Evolutionary conservation across 2,329 filamentous ascomycete species (phyloP).

Genomic region (Aspergillus ochraceoroseus): DNA sequence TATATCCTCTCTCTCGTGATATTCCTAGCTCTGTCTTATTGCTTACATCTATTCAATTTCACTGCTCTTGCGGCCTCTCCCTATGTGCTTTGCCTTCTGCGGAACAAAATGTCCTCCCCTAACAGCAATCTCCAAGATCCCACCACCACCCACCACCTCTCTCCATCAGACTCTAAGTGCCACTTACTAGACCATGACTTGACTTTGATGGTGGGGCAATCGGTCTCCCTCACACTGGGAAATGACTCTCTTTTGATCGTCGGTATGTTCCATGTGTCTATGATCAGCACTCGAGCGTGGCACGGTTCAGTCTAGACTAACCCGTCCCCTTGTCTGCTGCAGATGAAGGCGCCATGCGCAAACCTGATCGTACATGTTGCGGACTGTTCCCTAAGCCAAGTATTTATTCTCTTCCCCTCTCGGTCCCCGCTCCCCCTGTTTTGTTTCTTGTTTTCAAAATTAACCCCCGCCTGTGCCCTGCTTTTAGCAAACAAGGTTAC

Average conservation of each 20-base stretch:
- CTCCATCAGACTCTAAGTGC: slow-evolving; percentile 29
- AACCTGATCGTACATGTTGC: slow-evolving; percentile 52
- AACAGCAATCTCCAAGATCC: slow-evolving; percentile 13
- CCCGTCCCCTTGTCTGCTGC: slow-evolving; percentile 4
- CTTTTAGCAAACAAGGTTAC: slow-evolving; percentile 46
- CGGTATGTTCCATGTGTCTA: slow-evolving; percentile 42
- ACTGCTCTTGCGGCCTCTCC: slow-evolving; percentile 12
- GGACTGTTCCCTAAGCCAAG: slow-evolving; percentile 49
- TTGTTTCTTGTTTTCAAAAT: slow-evolving; percentile 1
- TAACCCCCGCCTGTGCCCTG: slow-evolving; percentile 12
- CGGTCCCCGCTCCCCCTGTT: no score
- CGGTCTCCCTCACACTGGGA: slow-evolving; percentile 57
- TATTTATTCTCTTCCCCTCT: slow-evolving; percentile 30
- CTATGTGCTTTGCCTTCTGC: slow-evolving; percentile 7
- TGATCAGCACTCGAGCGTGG: not conserved
- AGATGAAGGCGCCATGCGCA: slow-evolving; percentile 53
- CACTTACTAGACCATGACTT: slow-evolving; percentile 39
- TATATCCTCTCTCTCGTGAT: slow-evolving; percentile 3
- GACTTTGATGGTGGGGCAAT: slow-evolving; percentile 53
- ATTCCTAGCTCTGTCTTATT: slow-evolving; percentile 3
- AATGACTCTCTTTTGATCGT: slow-evolving; percentile 57
- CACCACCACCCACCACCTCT: slow-evolving; percentile 7
- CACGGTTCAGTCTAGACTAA: slow-evolving; percentile 5
- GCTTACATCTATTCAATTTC: slow-evolving; percentile 1
- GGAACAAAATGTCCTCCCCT: slow-evolving; percentile 20